Percentiles rank a stretch among this genome's conserved stretches.
Evolutionary conservation across 257 asterid genomes (phyloP).

Genomic region (Solanum phureja): DNA sequence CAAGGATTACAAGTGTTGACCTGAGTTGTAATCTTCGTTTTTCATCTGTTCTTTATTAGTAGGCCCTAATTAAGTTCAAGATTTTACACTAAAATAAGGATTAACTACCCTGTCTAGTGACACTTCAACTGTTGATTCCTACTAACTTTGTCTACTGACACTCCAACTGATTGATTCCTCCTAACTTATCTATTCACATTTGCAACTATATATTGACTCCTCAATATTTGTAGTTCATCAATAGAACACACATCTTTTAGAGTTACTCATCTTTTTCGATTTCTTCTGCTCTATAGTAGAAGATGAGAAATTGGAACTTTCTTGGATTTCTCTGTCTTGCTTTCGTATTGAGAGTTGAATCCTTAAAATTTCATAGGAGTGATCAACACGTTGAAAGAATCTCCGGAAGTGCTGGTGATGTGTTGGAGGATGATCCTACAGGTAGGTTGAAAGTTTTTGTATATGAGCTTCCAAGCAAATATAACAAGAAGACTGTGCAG

Average conservation of each 20-base stretch:
- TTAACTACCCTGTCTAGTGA: constrained; percentile 30
- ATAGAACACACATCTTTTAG: background rate
- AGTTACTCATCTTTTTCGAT: background rate
- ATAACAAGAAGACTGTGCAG: constrained; percentile 55
- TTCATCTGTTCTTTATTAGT: constrained; percentile 4
- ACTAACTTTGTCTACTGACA: constrained; percentile 28
- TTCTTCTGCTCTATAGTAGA: background rate
- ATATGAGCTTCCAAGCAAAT: constrained; percentile 55
- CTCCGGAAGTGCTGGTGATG: constrained; percentile 87
- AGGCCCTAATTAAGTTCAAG: background rate
- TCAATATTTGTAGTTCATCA: background rate
- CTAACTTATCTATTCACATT: background rate
- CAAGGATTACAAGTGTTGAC: background rate
- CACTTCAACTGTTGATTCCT: constrained; percentile 33
- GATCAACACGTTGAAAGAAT: constrained; percentile 26
- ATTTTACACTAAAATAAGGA: constrained; percentile 23
- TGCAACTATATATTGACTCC: background rate
- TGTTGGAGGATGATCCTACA: constrained; percentile 71
- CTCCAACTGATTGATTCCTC: constrained; percentile 24
- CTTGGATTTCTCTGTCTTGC: constrained; percentile 1
- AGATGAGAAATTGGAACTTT: constrained; percentile 11
- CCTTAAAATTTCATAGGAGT: constrained; percentile 6
- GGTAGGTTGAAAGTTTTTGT: constrained; percentile 43
- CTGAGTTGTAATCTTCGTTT: background rate
- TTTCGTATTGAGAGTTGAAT: constrained; percentile 10